Evolutionary conservation across 2,329 filamentous ascomycete genomes (phyloP).

Genomic region (Paraphaeosphaeria sporulosa): DNA sequence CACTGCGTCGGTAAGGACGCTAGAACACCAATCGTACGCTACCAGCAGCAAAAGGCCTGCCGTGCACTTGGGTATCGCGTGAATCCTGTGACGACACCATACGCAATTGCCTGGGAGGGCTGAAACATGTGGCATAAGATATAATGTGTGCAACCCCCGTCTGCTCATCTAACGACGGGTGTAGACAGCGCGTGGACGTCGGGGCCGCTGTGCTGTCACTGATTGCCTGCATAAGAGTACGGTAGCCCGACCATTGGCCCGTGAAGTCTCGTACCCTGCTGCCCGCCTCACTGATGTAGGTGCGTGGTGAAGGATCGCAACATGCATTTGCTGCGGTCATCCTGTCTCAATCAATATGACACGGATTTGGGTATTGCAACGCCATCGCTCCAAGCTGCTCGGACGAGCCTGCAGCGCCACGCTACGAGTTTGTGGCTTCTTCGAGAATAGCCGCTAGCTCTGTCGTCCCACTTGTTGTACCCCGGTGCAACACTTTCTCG

Average conservation of each 20-base stretch:
- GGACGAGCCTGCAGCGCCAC: constrained; percentile 13
- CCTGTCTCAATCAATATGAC: constrained; percentile 15
- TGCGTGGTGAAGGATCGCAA: constrained; percentile 30
- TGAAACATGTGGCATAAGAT: constrained; percentile 30
- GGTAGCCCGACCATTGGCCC: constrained; percentile 26
- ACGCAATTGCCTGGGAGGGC: constrained; percentile 22
- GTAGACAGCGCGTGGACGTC: constrained; percentile 1
- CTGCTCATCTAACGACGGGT: constrained; percentile 4
- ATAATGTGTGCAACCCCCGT: constrained; percentile 22
- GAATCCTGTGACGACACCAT: constrained; percentile 36
- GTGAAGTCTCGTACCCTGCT: constrained; percentile 23
- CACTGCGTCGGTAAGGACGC: constrained; percentile 42
- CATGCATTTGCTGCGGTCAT: constrained; percentile 31
- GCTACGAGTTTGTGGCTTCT: constrained; percentile 13
- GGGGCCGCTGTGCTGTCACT: constrained; percentile 28
- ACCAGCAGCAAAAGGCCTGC: constrained; percentile 32
- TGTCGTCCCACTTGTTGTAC: constrained; percentile 21
- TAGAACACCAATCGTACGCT: constrained; percentile 40
- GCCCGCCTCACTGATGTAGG: constrained; percentile 22
- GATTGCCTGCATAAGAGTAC: constrained; percentile 38
- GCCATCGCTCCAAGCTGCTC: constrained; percentile 6
- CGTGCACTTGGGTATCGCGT: constrained; percentile 36
- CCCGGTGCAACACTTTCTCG: constrained; percentile 22
- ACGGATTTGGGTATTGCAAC: constrained; percentile 1
- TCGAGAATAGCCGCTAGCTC: constrained; percentile 18